Evolutionary conservation across 306 rosid species (phyloP).

Genomic region (Quercus alba): DNA sequence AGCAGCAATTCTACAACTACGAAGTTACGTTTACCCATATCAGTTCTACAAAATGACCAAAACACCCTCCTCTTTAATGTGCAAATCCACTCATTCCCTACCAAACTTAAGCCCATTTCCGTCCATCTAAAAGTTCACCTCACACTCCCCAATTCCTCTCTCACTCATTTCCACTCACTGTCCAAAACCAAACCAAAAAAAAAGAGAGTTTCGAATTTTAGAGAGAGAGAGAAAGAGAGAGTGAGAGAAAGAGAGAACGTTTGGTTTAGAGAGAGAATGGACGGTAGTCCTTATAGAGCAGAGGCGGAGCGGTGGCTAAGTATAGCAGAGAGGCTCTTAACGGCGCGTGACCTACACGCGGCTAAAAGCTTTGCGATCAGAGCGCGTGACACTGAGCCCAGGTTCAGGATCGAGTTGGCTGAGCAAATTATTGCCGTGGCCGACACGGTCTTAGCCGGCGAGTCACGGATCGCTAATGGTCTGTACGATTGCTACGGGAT

Average conservation of each 20-base stretch:
- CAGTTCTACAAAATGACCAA: too few species aligned
- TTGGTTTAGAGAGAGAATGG: constrained; percentile 19
- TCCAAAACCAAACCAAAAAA: not conserved
- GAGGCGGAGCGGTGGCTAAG: constrained; percentile 87
- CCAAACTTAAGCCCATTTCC: not conserved
- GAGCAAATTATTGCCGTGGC: constrained; percentile 68
- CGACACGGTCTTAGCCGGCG: constrained; percentile 70
- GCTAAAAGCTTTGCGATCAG: constrained; percentile 81
- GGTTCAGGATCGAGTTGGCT: constrained; percentile 52
- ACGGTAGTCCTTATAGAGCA: constrained; percentile 38
- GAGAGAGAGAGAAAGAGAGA: not conserved
- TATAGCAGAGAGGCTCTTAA: constrained; percentile 74
- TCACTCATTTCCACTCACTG: not conserved
- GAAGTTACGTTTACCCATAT: too few species aligned
- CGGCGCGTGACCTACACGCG: constrained; percentile 74
- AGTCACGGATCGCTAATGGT: constrained; percentile 47
- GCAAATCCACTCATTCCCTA: not conserved
- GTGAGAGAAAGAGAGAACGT: not conserved
- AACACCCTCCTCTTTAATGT: too few species aligned
- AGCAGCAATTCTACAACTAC: too few species aligned
- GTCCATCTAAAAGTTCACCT: not conserved
- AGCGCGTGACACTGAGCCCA: constrained; percentile 79
- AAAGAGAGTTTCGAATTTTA: not conserved
- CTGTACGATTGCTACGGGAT: constrained; percentile 63
- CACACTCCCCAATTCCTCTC: not conserved